These are phyloP conservation scores for Podospora didyma DNA, from an alignment of 495 filamentous ascomycete species.

Conservation along the genomic window DNA sequence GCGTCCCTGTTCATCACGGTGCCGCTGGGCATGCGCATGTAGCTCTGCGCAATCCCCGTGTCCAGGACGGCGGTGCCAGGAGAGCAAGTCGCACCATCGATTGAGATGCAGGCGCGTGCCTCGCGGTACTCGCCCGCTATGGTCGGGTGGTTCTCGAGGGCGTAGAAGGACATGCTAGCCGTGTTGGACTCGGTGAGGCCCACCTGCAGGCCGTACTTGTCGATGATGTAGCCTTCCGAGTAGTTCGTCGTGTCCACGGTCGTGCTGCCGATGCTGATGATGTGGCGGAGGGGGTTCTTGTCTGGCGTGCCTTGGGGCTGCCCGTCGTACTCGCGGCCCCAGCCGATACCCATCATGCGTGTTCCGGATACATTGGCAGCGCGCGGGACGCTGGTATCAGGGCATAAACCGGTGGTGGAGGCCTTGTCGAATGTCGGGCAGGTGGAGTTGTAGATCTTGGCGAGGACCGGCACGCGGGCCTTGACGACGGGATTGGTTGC, in stretches of 20 bases:
- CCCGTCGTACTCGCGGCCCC: not conserved
- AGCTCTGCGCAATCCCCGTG: not conserved
- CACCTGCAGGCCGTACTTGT: not conserved
- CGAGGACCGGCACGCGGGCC: not conserved
- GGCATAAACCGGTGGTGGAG: not conserved
- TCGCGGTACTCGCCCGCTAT: not conserved
- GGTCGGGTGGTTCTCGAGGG: not conserved
- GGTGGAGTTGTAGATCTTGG: not conserved
- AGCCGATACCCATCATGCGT: not conserved
- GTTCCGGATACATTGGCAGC: not conserved
- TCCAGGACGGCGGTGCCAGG: not conserved
- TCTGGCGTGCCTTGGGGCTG: not conserved
- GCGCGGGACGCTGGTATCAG: not conserved
- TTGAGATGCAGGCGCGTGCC: not conserved
- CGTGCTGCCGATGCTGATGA: not conserved
- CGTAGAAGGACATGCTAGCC: not conserved
- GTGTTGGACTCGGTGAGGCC: not conserved
- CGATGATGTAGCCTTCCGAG: not conserved
- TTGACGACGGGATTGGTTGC: not conserved
- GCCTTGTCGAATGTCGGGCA: not conserved
- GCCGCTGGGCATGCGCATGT: not conserved
- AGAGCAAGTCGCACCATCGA: not conserved
- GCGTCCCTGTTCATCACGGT: not conserved
- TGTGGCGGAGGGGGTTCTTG: not conserved
- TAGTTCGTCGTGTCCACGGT: not conserved